phyloP scores from a whole-genome alignment of 2,329 filamentous ascomycete species.

The Penicillium sp. region DNA sequence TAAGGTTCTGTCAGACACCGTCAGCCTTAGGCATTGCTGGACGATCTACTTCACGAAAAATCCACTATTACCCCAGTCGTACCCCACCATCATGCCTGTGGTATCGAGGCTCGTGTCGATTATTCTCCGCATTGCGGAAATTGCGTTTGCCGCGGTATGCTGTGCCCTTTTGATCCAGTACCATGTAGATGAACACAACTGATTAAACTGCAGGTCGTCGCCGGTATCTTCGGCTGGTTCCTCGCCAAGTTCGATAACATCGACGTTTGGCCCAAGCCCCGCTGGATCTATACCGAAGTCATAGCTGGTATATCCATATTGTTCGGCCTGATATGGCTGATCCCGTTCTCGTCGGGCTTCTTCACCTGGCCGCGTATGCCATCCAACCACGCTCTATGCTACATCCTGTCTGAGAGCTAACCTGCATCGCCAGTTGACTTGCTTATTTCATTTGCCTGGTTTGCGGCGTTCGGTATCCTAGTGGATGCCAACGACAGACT shows the following conservation, averaged over 20 bases:
- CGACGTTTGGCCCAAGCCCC: constrained; percentile 61
- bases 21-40: not conserved
- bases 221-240: constrained; percentile 71
- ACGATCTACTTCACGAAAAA: constrained; percentile 4
- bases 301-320: constrained; percentile 72
- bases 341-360: constrained; percentile 72
- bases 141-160: constrained; percentile 71
- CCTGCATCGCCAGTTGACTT: constrained; percentile 59
- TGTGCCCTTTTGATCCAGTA: not conserved
- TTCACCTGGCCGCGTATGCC: constrained; percentile 65
- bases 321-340: constrained; percentile 71
- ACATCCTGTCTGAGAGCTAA: not conserved
- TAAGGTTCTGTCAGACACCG: constrained; percentile 5
- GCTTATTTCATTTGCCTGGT: constrained; percentile 72
- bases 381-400: not conserved
- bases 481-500: constrained; percentile 60
- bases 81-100: constrained; percentile 50
- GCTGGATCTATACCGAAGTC: constrained; percentile 77
- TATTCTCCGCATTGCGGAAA: constrained; percentile 64
- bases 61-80: not conserved
- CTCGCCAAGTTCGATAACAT: constrained; percentile 57
- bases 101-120: constrained; percentile 61
- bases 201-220: constrained; percentile 55
- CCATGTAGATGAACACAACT: not conserved
- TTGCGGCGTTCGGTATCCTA: constrained; percentile 69